These are phyloP conservation scores for Apophysomyces ossiformis DNA, from an alignment of 371 early-diverging fungal species.

Conservation along the genomic window DNA sequence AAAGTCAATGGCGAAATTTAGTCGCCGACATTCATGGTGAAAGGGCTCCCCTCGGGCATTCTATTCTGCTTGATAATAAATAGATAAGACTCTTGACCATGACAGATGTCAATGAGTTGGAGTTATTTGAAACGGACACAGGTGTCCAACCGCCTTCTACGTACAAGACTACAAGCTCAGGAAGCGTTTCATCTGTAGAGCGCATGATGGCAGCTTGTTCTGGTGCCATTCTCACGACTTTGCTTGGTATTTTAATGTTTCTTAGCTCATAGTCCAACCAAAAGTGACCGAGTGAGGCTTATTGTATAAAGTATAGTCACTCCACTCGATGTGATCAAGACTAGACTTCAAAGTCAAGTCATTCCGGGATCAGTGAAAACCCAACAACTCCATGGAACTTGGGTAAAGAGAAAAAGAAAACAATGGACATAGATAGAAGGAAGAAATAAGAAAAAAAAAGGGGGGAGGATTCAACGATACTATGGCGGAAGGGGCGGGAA, in stretches of 20 bases:
- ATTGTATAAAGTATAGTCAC: conserved; percentile 42
- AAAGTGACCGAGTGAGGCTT: no score
- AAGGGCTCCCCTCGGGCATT: not conserved
- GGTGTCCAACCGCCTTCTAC: no score
- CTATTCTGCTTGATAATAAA: not conserved
- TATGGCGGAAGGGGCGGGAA: no score
- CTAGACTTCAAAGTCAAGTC: conserved; percentile 85
- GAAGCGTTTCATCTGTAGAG: not conserved
- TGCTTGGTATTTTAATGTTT: not conserved
- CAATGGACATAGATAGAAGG: not conserved
- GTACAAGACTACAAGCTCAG: not conserved
- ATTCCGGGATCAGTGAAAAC: conserved; percentile 18
- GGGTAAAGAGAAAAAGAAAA: conserved; percentile 20
- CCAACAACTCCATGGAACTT: conserved; percentile 32
- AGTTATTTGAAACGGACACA: not conserved
- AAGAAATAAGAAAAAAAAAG: no score
- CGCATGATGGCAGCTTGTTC: conserved; percentile 1
- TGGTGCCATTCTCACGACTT: not conserved
- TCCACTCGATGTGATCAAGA: conserved; percentile 94
- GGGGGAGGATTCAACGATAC: no score
- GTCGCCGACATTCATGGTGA: conserved; percentile 1
- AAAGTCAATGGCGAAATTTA: not conserved
- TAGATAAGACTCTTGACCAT: not conserved
- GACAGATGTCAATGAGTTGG: not conserved
- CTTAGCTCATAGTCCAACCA: not conserved